phyloP scores from a whole-genome alignment of 257 asterid genomes.

The Solanum chilense region DNA sequence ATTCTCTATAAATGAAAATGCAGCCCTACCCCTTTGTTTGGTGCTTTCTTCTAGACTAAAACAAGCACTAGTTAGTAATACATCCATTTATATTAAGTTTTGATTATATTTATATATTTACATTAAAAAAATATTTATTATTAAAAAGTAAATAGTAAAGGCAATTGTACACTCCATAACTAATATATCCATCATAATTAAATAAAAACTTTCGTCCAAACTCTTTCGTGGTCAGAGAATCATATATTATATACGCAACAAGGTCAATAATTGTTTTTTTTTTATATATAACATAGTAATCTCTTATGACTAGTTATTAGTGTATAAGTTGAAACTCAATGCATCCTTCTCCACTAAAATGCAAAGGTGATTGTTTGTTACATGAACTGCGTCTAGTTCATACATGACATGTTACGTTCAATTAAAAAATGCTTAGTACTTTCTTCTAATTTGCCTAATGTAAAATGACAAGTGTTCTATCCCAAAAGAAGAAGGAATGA shows the following conservation, averaged over 20 bases:
- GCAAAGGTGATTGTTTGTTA: not conserved
- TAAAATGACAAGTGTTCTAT: not conserved
- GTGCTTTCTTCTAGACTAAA: not conserved
- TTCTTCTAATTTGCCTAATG: not conserved
- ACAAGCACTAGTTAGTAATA: too few relatives aligned
- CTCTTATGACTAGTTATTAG: not conserved
- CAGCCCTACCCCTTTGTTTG: not conserved
- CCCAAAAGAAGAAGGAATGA: not conserved
- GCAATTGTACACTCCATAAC: not conserved
- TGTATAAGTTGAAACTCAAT: not conserved
- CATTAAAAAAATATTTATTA: not conserved
- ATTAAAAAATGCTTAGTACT: not conserved
- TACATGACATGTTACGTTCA: not conserved
- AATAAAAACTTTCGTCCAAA: not conserved
- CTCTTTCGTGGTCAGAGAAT: not conserved
- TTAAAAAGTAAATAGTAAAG: not conserved
- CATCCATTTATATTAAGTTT: too few relatives aligned
- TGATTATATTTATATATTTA: not conserved
- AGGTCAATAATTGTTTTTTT: too few relatives aligned
- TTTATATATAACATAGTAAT: too few relatives aligned
- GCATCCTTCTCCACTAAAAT: not conserved
- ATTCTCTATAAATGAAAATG: not conserved
- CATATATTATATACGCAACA: not conserved
- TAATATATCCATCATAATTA: not conserved
- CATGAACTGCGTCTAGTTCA: not conserved